These are phyloP conservation scores for Pichia pseudocactophila DNA, from an alignment of 805 yeast genomes.

Conservation along the genomic window DNA sequence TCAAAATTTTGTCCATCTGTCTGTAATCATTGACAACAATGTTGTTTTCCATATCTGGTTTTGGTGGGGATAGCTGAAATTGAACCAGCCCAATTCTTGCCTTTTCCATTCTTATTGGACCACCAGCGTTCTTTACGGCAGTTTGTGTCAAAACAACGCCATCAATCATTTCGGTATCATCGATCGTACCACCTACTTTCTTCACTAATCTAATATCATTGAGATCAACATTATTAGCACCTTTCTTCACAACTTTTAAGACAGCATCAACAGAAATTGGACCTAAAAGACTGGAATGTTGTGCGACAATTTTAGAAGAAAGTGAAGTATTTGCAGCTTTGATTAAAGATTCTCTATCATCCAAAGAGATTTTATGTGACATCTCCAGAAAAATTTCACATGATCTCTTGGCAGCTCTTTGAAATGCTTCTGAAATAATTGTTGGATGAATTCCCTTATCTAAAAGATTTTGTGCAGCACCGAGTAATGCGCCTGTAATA, in stretches of 20 bases:
- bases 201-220: slow-evolving; percentile 83
- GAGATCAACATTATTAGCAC: slow-evolving; percentile 66
- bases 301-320: slow-evolving; percentile 92
- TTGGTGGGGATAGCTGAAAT: slow-evolving; percentile 93
- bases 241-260: slow-evolving; percentile 45
- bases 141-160: slow-evolving; percentile 93
- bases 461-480: slow-evolving; percentile 88
- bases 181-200: slow-evolving; percentile 96
- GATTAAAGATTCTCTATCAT: slow-evolving; percentile 73
- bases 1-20: slow-evolving; percentile 97
- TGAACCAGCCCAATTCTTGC: slow-evolving; percentile 86
- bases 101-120: slow-evolving; percentile 90
- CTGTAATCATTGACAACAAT: slow-evolving; percentile 96
- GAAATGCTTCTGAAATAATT: slow-evolving; percentile 87
- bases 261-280: slow-evolving; percentile 95
- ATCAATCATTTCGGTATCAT: slow-evolving; percentile 85
- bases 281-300: slow-evolving; percentile 74
- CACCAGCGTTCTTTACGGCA: slow-evolving; percentile 85
- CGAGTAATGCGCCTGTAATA: slow-evolving; percentile 85
- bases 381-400: slow-evolving; percentile 76
- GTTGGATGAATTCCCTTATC: slow-evolving; percentile 94
- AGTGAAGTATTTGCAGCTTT: slow-evolving; percentile 93
- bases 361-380: slow-evolving; percentile 72
- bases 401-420: slow-evolving; percentile 76
- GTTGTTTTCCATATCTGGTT: slow-evolving; percentile 96